phyloP scores from a whole-genome alignment of 1,284 basidiomycete genomes.

The Tranzscheliella williamsii region DNA sequence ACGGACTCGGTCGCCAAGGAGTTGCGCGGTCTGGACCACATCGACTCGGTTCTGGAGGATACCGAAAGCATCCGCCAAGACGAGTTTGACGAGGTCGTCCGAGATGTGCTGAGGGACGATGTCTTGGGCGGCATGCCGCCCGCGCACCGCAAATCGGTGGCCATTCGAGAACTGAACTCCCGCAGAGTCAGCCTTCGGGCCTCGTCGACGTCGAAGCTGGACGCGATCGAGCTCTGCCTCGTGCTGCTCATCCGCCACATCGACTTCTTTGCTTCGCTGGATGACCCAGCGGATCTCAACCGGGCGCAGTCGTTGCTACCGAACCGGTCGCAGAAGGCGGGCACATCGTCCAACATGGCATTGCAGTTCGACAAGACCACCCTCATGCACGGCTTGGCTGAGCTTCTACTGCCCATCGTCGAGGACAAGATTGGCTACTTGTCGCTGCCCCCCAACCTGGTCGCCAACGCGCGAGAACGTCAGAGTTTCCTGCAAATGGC shows the following conservation, averaged over 20 bases:
- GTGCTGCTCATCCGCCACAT: constrained; percentile 85
- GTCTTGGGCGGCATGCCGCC: constrained; percentile 22
- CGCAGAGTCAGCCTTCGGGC: constrained; percentile 64
- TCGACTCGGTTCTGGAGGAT: constrained; percentile 73
- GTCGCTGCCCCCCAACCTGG: constrained; percentile 25
- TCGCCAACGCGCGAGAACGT: constrained; percentile 37
- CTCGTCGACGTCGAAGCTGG: constrained; percentile 67
- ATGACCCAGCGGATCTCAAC: constrained; percentile 5
- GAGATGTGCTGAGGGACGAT: constrained; percentile 30
- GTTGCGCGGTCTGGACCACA: constrained; percentile 71
- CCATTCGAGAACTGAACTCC: constrained; percentile 68
- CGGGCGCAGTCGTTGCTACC: constrained; percentile 1
- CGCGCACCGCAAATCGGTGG: constrained; percentile 62
- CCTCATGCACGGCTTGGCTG: constrained; percentile 29
- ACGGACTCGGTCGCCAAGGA: constrained; percentile 69
- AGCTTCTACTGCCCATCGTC: constrained; percentile 36
- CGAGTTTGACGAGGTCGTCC: constrained; percentile 68
- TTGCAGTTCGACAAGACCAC: not conserved
- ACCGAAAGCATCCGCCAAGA: constrained; percentile 72
- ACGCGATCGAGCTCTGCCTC: constrained; percentile 78
- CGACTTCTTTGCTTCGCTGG: constrained; percentile 64
- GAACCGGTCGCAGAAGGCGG: constrained; percentile 1
- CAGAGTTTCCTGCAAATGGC: constrained; percentile 51
- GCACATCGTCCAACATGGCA: not conserved
- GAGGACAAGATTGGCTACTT: constrained; percentile 45